Percentiles rank a stretch among this genome's conserved stretches.
These are phyloP conservation scores for Waltiozyma sp. DNA, from an alignment of 1,139 yeast genomes.

Conservation along the genomic window DNA sequence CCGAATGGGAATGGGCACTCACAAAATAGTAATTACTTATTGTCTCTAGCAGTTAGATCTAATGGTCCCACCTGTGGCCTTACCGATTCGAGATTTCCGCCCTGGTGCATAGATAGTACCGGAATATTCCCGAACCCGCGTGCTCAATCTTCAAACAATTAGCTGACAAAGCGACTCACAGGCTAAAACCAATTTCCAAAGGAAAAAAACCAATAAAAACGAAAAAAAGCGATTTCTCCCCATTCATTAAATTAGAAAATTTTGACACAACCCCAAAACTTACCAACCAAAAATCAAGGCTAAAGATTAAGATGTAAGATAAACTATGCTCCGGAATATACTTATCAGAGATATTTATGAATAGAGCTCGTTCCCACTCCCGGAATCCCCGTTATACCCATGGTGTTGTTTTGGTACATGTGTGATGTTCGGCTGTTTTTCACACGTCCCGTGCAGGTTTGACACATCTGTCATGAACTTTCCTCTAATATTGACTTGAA, in stretches of 20 bases:
- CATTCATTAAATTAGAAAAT: no score
- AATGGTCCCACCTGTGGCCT: no score
- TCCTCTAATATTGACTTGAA: neutral
- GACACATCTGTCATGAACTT: neutral
- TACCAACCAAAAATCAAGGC: neutral
- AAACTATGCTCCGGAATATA: neutral
- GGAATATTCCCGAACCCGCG: neutral
- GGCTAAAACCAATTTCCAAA: neutral
- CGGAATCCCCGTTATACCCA: neutral
- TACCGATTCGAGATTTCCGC: no score
- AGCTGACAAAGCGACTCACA: neutral
- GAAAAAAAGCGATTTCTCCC: neutral
- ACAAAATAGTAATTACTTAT: no score
- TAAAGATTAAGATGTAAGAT: constrained; percentile 1
- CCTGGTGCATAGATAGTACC: neutral
- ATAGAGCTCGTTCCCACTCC: neutral
- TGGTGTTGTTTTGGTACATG: neutral
- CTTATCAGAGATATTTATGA: neutral
- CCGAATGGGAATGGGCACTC: no score
- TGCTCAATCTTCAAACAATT: no score
- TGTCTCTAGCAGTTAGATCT: no score
- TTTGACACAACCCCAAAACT: neutral
- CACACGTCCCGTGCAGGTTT: neutral
- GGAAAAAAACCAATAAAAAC: neutral
- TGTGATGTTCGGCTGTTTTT: neutral